phyloP scores from a whole-genome alignment of 345 rosid genomes.

The Corchorus olitorius region DNA sequence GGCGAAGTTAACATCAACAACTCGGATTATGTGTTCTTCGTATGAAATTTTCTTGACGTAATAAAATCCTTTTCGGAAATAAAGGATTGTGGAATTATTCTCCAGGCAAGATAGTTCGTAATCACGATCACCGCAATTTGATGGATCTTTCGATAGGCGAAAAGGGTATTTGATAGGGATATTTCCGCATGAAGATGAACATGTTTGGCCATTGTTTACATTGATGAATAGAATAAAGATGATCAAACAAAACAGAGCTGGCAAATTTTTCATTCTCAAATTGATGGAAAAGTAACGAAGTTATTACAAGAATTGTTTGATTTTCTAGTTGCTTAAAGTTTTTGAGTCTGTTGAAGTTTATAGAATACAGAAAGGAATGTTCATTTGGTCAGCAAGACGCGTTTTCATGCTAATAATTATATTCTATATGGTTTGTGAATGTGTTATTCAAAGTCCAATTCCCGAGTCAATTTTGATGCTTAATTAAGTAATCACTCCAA shows the following conservation, averaged over 20 bases:
- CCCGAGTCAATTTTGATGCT: too few relatives aligned
- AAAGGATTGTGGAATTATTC: slow-evolving; percentile 27
- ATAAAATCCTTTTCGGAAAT: slow-evolving; percentile 13
- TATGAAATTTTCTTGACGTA: background rate
- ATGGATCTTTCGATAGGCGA: slow-evolving; percentile 31
- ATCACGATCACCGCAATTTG: slow-evolving; percentile 20
- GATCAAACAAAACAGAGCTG: background rate
- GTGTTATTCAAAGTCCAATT: too few relatives aligned
- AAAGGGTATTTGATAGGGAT: slow-evolving; percentile 39
- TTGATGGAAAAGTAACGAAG: background rate
- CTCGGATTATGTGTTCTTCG: too few relatives aligned
- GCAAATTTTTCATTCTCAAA: background rate
- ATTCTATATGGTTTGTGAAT: too few relatives aligned
- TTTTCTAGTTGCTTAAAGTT: background rate
- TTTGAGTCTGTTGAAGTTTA: background rate
- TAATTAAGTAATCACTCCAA: too few relatives aligned
- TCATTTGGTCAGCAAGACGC: background rate
- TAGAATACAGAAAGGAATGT: background rate
- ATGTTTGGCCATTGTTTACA: background rate
- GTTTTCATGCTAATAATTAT: background rate
- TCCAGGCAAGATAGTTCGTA: slow-evolving; percentile 33
- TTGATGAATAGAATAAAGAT: background rate
- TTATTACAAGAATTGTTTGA: too few relatives aligned
- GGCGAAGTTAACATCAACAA: too few relatives aligned
- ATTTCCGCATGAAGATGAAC: slow-evolving; percentile 44